phyloP scores from a whole-genome alignment of 768 basidiomycete species.

The Kwoniella dendrophila region DNA sequence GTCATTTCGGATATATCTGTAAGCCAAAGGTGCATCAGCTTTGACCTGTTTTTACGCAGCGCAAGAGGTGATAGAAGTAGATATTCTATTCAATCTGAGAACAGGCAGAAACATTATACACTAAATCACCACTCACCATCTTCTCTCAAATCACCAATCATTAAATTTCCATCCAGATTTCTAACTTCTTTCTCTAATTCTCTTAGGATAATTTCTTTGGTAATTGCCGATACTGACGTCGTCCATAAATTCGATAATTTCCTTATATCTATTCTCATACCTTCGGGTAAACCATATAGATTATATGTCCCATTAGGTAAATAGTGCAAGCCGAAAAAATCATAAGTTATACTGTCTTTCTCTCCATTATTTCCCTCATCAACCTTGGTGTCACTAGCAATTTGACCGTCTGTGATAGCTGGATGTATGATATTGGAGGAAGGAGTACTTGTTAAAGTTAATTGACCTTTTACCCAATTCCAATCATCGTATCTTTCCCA shows the following conservation, averaged over 20 bases:
- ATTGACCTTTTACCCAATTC: conserved; percentile 45
- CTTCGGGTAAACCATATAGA: conserved; percentile 47
- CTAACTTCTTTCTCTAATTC: conserved; percentile 48
- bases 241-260: conserved; percentile 41
- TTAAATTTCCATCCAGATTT: conserved; percentile 27
- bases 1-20: conserved; percentile 26
- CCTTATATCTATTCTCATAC: conserved; percentile 48
- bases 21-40: not conserved
- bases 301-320: conserved; percentile 49
- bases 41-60: not conserved
- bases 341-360: conserved; percentile 37
- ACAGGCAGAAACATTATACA: not conserved
- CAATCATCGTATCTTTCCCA: conserved; percentile 32
- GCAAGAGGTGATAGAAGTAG: not conserved
- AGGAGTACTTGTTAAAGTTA: conserved; percentile 25
- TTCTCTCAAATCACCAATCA: conserved; percentile 29
- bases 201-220: conserved; percentile 41
- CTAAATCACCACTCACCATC: conserved; percentile 43
- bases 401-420: not conserved
- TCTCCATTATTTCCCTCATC: too few species aligned
- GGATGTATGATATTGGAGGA: not conserved
- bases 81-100: not conserved
- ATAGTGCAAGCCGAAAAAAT: conserved; percentile 50
- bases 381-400: too few species aligned
- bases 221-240: conserved; percentile 13